Conservation (phyloP, 2,329 filamentous ascomycete species). For the Allantophomopsis cytisporea region DNA sequence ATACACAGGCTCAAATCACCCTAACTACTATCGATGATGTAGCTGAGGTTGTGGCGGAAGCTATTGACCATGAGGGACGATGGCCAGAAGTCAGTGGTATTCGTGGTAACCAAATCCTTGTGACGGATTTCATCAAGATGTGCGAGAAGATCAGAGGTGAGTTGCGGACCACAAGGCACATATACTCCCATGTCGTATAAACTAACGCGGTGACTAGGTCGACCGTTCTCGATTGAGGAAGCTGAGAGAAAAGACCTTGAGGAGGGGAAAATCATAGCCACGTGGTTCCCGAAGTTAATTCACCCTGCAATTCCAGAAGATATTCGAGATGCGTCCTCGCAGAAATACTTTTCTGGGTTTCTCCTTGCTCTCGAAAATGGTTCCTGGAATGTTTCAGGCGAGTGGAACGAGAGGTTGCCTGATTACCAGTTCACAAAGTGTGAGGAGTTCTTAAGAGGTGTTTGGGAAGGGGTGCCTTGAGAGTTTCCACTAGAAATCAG, state of each 20-base stretch:
- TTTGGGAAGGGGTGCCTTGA: too few species aligned
- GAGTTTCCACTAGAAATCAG: too few species aligned
- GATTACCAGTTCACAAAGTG: conserved; percentile 18
- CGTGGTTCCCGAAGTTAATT: conserved; percentile 11
- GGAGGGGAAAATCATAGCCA: conserved; percentile 11
- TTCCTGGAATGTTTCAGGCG: conserved; percentile 16
- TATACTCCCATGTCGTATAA: conserved; percentile 3
- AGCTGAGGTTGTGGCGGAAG: conserved; percentile 16
- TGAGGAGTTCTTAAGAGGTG: conserved; percentile 10
- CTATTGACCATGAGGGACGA: conserved; percentile 11
- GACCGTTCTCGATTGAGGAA: conserved; percentile 16
- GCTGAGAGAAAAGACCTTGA: conserved; percentile 19
- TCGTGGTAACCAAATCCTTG: conserved; percentile 6
- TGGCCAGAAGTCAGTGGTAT: conserved; percentile 16
- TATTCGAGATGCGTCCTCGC: conserved; percentile 10
- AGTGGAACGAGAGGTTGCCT: conserved; percentile 21
- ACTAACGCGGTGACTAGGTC: conserved; percentile 6
- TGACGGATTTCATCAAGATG: conserved; percentile 17
- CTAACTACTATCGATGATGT: conserved; percentile 26
- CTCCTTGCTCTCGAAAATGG: conserved; percentile 7
- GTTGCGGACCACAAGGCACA: conserved; percentile 1
- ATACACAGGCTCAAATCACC: neutral
- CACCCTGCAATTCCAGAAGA: conserved; percentile 18
- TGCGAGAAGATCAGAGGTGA: conserved; percentile 24
- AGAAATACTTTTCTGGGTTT: conserved; percentile 10